Base-by-base conservation (phyloP, 306 rosid species). In the Vigna reflexopilosa region DNA sequence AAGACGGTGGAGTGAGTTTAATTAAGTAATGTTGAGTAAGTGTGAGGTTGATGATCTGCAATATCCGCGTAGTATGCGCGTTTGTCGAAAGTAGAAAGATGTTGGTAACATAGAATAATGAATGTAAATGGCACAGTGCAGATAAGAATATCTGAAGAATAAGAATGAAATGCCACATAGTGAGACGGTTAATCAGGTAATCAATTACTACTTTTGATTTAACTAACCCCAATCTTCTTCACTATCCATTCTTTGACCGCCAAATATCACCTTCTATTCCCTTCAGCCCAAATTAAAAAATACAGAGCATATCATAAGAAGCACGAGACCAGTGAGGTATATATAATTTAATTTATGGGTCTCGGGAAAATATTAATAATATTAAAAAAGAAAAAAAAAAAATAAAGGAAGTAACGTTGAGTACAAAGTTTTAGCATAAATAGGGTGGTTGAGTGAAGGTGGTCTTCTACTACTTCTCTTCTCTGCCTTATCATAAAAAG, bases 361-460 rank as follows among this genome's bases (percentile, higher is more conserved):
- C 32, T 51, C 50, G 48, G 63, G 76, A 69, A 72, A 57, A 56
- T 1, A 28, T 36, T 11, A 45, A 34, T 34, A 34, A 34, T 34
- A 34, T 4, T 34, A 34, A 4, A 32, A 20, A 14, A 44, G 0
- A n/a, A 19, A 28, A 4, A 4, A n/a, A n/a, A 26, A 26, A 26
- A 26, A 26, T 20, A 2, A 26, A 26, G 28, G 28, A 26, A 26
- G 28, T 26, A 26, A 44, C 2, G 5, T 44, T 44, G 73, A 9
- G 72, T 40, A 58, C 14, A 8, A 3, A 20, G 65, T 50, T 67
- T 68, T 2, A 69, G 73, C 78, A 85, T 82, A 87, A 86, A 82
- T 85, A 85, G 85, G 73, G 77, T 65, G 28, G 82, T 77, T 74
- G 67, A 80, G 76, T 26, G 15, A n/a, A 77, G 80, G 9, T 64